A percentile compares a stretch with the other conserved stretches of the same genome.
phyloP scores from a whole-genome alignment of 2,329 filamentous ascomycete species.

The Botrytis porri region DNA sequence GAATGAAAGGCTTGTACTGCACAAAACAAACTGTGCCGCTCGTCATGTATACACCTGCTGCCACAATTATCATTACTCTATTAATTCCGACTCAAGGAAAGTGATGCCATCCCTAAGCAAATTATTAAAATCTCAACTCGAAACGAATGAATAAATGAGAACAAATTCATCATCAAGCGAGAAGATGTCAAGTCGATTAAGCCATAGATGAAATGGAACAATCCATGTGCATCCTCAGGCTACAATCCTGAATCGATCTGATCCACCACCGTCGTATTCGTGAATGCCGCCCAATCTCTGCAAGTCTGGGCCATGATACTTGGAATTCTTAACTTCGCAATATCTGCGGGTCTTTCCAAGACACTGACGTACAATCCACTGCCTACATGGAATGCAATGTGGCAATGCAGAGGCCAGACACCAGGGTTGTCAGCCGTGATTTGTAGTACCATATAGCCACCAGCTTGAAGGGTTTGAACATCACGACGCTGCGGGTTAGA shows the following conservation, averaged over 20 bases:
- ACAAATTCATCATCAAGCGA: background rate
- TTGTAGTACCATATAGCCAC: constrained; percentile 45
- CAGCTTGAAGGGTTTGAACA: constrained; percentile 46
- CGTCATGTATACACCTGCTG: background rate
- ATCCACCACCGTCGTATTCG: constrained; percentile 45
- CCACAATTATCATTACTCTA: background rate
- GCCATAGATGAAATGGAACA: background rate
- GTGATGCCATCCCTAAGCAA: background rate
- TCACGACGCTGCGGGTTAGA: constrained; percentile 53
- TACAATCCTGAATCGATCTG: constrained; percentile 52
- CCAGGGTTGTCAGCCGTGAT: constrained; percentile 50
- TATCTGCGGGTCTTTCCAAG: constrained; percentile 43
- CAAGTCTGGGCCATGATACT: constrained; percentile 52
- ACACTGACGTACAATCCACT: constrained; percentile 43
- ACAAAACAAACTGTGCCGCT: background rate
- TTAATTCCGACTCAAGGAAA: background rate
- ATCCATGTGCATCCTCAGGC: background rate
- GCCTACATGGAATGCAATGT: constrained; percentile 51
- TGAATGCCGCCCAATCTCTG: constrained; percentile 51
- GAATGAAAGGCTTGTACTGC: background rate
- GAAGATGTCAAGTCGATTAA: background rate
- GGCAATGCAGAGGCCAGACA: constrained; percentile 51
- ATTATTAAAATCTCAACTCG: background rate
- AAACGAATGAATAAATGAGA: background rate
- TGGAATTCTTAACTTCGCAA: constrained; percentile 46